Evolutionary conservation across 352 stramenopile species (phyloP), one percentile per base, ranked within the genome.

Genomic region (Phytophthora constricta): DNA sequence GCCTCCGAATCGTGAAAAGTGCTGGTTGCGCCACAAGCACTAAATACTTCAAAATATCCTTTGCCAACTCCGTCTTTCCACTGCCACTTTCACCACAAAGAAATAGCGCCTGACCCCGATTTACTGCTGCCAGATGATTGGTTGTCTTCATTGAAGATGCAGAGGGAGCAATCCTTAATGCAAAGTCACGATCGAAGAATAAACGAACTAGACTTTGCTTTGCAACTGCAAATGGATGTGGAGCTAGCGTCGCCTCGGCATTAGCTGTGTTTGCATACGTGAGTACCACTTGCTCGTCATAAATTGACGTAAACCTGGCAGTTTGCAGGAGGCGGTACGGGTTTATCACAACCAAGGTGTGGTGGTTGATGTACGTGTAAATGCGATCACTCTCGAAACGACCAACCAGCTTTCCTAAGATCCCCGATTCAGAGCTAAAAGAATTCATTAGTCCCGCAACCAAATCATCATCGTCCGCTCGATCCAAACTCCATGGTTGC

Each of bases 21-120:
- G 77, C 66, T 19, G 84, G 79, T 33, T 85, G 68, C 1, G 86
- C 78, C 16, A 76, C 84, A 20, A 89, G 53, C 17, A 92, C 80
- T 10, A 86, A 70, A 45, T 94, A 92, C 51, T 94, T 94, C 45
- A 94, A 74, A 39, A 94, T 41, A 22, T 94, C 82, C 57, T 94
- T 94, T 10, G 82, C 67, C 23, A 94, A 63, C 53, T 94, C 86
- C 2, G 84, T 94, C 58, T 94, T 92, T 20, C 86, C 86, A 20
- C 80, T 91, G 1, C 86, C 84, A 23, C 84, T 92, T 19, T 94
- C 86, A 28, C 86, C 86, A 17, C 72, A 76, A 28, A 94, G 42
- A 27, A 90, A 68, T 25, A 92, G 45, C 10, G 72, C 69, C 39
- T 87, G 76, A 1, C 46, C 33, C 17, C 33, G 37, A 10, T 45